These are phyloP conservation scores for Coniochaeta sp. DNA, from an alignment of 2,329 filamentous ascomycete species.

Conservation along the genomic window DNA sequence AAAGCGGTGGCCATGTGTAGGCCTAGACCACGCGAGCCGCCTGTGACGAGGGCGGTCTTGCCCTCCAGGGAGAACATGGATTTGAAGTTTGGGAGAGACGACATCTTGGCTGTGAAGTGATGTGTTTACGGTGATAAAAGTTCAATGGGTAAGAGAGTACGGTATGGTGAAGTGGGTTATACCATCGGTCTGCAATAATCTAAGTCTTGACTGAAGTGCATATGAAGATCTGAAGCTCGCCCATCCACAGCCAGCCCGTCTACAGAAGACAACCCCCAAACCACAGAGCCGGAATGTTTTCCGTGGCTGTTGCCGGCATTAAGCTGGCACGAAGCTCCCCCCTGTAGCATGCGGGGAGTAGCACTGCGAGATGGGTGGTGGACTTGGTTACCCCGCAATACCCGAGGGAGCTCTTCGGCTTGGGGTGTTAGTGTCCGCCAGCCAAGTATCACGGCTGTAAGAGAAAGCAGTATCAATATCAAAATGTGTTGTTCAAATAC, in stretches of 20 bases:
- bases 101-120: slow-evolving; percentile 14
- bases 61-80: slow-evolving; percentile 15
- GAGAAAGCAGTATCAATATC: not conserved
- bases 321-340: not conserved
- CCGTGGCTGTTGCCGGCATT: slow-evolving; percentile 2
- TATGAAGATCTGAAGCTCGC: not conserved
- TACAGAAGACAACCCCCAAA: not conserved
- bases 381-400: slow-evolving; percentile 3
- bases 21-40: slow-evolving; percentile 47
- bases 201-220: not conserved
- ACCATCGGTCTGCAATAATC: not conserved
- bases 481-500: not conserved
- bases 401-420: slow-evolving; percentile 1
- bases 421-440: not conserved
- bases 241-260: not conserved
- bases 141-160: not conserved
- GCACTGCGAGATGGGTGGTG: not conserved
- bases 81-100: slow-evolving; percentile 19
- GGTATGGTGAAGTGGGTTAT: not conserved
- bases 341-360: not conserved
- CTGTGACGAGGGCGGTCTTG: slow-evolving; percentile 20
- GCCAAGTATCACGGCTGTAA: not conserved
- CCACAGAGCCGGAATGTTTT: not conserved
- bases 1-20: slow-evolving; percentile 59
- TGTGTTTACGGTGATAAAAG: not conserved